Percentiles rank a stretch among this genome's conserved stretches.
Evolutionary conservation across 2,329 filamentous ascomycete species (phyloP).

Genomic region (Colletotrichum salicis): DNA sequence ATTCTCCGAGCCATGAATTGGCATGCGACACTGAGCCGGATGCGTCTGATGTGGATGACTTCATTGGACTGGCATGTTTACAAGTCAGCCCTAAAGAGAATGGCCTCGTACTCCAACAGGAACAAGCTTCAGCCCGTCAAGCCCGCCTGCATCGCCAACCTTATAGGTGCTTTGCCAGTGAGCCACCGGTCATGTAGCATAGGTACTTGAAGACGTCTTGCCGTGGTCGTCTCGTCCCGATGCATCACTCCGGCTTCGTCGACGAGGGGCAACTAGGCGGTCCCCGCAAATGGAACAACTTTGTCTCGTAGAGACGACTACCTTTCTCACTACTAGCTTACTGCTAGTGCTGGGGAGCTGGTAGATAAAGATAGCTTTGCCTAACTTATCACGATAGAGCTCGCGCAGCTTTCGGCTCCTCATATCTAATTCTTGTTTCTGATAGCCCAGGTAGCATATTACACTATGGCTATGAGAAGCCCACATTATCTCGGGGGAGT

Average conservation of each 20-base stretch:
- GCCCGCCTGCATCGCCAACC: neutral
- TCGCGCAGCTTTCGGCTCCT: neutral
- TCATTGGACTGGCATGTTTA: neutral
- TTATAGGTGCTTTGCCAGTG: neutral
- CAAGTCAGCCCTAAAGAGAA: neutral
- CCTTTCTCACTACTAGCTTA: neutral
- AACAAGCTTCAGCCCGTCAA: slow-evolving; percentile 13
- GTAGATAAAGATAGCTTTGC: neutral
- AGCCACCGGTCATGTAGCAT: neutral
- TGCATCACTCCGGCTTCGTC: neutral
- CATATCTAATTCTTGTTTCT: neutral
- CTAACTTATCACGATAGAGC: neutral
- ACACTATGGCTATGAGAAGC: neutral
- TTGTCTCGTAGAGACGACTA: neutral
- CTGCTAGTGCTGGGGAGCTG: too few species aligned
- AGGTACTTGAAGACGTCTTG: neutral
- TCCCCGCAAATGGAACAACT: neutral
- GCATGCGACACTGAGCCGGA: neutral
- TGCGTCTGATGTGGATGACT: slow-evolving; percentile 1
- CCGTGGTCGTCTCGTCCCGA: neutral
- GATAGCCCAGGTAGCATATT: neutral
- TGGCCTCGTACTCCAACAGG: neutral
- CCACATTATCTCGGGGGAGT: neutral
- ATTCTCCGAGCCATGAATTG: neutral
- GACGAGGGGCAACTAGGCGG: neutral